phyloP scores from a whole-genome alignment of 1,284 basidiomycete species.

The Cutaneotrichosporon mucoides region DNA sequence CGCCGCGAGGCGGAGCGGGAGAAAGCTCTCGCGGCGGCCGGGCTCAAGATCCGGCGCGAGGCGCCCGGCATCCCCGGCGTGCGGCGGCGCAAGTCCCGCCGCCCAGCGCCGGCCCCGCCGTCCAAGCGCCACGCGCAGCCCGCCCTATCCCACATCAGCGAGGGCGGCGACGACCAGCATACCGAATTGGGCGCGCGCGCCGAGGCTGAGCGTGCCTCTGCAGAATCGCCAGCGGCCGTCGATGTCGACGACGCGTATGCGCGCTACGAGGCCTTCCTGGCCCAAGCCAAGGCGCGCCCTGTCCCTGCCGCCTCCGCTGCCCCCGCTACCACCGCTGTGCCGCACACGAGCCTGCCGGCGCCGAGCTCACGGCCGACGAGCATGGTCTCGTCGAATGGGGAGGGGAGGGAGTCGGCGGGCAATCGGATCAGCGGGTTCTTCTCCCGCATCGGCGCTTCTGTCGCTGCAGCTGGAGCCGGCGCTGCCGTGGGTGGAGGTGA shows the following conservation, averaged over 20 bases:
- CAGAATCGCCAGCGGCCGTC: background rate
- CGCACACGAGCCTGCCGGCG: background rate
- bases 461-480: too few species aligned
- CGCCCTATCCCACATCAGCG: too few species aligned
- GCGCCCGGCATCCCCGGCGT: conserved; percentile 27
- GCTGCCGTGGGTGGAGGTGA: too few species aligned
- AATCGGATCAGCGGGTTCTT: conserved; percentile 30
- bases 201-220: too few species aligned
- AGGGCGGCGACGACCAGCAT: too few species aligned
- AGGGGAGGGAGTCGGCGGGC: background rate
- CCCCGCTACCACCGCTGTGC: background rate
- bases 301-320: background rate
- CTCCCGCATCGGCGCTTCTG: background rate
- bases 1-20: conserved; percentile 71
- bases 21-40: conserved; percentile 79
- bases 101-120: conserved; percentile 10
- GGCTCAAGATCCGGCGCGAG: conserved; percentile 61
- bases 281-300: conserved; percentile 44
- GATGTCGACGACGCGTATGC: conserved; percentile 83
- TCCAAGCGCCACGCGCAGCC: background rate
- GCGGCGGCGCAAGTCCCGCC: conserved; percentile 43
- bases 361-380: background rate
- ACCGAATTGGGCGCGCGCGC: too few species aligned
- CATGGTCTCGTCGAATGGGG: background rate
- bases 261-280: conserved; percentile 71